Base-by-base conservation (phyloP, 257 asterid genomes). In the Salvia splendens region DNA sequence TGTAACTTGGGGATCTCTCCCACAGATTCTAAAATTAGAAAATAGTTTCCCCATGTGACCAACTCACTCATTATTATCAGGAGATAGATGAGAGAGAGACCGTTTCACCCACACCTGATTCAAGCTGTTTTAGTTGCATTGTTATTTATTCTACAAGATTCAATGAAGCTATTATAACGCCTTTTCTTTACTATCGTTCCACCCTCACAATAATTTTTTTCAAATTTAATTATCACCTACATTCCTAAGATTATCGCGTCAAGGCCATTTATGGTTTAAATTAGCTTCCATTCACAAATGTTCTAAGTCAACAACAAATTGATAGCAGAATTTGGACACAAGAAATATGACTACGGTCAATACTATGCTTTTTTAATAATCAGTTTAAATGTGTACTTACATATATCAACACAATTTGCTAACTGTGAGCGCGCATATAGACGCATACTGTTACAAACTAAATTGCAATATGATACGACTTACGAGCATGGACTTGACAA, bases 1-100 rank as follows among this genome's bases (percentile, higher is more conserved):
- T 62, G 20, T 70, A 50, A 48, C 48, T 59, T 70, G 1, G 62
- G 68, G 68, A 60, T 69, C 74, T 59, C 50, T 56, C 65, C 65
- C 50, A 45, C 59, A 6, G 5, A 15, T 58, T 59, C 74, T 58
- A 58, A 16, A 15, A 32, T 46, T 69, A 58, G 60, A 58, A 46
- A 47, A 2, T 62, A 30, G 8, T 17, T 24, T 9, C 3, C 32
- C 51, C 65, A 43, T 57, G 50, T 54, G 24, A 16, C 67, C 65
- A 56, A 35, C 45, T 56, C 63, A 40, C n/a, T n/a, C n/a, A n/a
- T n/a, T n/a, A n/a, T 24, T 28, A 10, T 9, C 2, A 52, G 16
- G 14, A 20, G 36, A 52, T 33, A 17, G 36, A 20, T n/a, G 14
- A 52, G n/a, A 50, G 32, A 5, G 56, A 48, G 53, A 14, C 24